phyloP scores from a whole-genome alignment of 352 stramenopile species.

The Pythium dissotocum region DNA sequence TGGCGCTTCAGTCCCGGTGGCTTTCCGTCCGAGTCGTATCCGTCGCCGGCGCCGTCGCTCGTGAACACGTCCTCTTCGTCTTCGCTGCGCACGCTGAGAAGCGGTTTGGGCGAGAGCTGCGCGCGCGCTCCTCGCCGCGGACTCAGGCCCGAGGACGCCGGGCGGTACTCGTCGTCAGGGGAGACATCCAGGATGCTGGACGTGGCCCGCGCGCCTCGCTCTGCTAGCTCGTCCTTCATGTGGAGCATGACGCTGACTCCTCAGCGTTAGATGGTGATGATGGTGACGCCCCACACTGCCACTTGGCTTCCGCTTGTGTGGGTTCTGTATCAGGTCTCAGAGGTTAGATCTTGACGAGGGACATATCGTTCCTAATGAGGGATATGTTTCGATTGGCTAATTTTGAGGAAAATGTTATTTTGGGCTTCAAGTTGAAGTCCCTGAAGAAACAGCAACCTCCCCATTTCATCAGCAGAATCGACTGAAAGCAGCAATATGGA shows the following conservation, averaged over 20 bases:
- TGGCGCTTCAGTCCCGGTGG: conserved; percentile 29
- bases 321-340: background rate
- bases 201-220: conserved; percentile 41
- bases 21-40: conserved; percentile 43
- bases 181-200: conserved; percentile 49
- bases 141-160: conserved; percentile 31
- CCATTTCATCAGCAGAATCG: background rate
- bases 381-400: conserved; percentile 15
- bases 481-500: conserved; percentile 1
- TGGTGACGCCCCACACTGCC: background rate
- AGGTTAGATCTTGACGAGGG: conserved; percentile 15
- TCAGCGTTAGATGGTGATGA: background rate
- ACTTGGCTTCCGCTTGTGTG: background rate
- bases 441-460: background rate
- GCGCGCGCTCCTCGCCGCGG: conserved; percentile 37
- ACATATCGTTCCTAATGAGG: conserved; percentile 1
- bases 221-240: conserved; percentile 51
- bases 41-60: conserved; percentile 31
- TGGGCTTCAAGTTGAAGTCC: conserved; percentile 22
- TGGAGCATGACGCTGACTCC: conserved; percentile 30
- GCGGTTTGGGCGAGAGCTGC: conserved; percentile 16
- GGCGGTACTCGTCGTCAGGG: conserved; percentile 30
- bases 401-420: conserved; percentile 10
- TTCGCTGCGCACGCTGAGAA: conserved; percentile 26
- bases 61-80: conserved; percentile 26